These are phyloP conservation scores for Gaultheria prostrata DNA, from an alignment of 148 eudicot genomes.

Conservation along the genomic window DNA sequence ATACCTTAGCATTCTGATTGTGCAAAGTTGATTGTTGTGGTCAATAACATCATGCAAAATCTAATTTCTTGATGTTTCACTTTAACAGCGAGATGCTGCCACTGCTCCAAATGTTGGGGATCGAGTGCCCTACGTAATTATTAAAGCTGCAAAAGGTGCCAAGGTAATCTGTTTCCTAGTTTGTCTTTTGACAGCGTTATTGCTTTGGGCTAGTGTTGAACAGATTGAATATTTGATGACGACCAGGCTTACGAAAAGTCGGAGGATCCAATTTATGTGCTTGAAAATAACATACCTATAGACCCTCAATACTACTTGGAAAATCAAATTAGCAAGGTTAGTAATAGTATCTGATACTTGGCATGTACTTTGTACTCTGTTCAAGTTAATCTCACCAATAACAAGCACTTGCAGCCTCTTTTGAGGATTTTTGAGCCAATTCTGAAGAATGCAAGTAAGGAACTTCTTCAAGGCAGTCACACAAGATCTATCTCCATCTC, in stretches of 20 bases:
- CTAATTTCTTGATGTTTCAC: constrained; percentile 8
- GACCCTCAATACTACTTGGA: constrained; percentile 96
- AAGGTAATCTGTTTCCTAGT: constrained; percentile 49
- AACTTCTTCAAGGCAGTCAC: constrained; percentile 90
- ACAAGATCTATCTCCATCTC: constrained; percentile 92
- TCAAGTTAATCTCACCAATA: constrained; percentile 20
- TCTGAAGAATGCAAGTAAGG: constrained; percentile 82
- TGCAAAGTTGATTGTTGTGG: constrained; percentile 7
- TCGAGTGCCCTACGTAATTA: constrained; percentile 94
- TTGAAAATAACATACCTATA: constrained; percentile 95
- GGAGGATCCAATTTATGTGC: constrained; percentile 95
- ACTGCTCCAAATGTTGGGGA: constrained; percentile 99
- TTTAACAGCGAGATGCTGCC: constrained; percentile 92
- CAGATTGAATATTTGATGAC: constrained; percentile 26
- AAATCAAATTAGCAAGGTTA: constrained; percentile 92
- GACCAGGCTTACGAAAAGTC: constrained; percentile 95
- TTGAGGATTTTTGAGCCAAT: constrained; percentile 97
- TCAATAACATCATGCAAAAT: neutral
- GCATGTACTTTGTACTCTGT: constrained; percentile 5
- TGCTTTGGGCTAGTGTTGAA: neutral
- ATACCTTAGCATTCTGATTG: neutral
- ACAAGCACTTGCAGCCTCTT: constrained; percentile 69
- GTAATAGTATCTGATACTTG: constrained; percentile 23
- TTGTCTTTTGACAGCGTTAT: neutral
- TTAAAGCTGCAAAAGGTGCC: constrained; percentile 97